phyloP scores from a whole-genome alignment of 495 filamentous ascomycete genomes.

The Penicillium atrosanguineum region DNA sequence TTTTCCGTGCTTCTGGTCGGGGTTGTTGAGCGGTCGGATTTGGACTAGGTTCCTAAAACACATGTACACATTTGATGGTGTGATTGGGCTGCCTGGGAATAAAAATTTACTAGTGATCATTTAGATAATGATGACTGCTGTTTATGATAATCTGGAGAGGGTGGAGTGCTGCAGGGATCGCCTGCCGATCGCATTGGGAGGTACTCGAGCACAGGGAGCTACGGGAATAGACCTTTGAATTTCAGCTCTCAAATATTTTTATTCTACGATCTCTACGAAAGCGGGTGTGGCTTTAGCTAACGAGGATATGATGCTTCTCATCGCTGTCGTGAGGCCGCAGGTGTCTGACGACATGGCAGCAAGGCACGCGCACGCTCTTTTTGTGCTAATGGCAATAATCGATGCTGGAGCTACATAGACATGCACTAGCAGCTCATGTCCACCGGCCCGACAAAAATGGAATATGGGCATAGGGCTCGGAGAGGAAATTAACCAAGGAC shows the following conservation, averaged over 20 bases:
- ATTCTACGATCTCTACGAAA: background rate
- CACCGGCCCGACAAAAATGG: background rate
- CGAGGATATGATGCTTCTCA: background rate
- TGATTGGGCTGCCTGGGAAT: no score
- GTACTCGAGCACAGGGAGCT: slow-evolving; percentile 1
- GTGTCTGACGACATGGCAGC: background rate
- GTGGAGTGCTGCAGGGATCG: slow-evolving; percentile 4
- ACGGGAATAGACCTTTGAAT: no score
- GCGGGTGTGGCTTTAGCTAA: background rate
- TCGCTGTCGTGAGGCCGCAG: background rate
- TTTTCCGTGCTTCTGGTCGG: background rate
- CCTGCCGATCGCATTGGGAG: slow-evolving; percentile 7
- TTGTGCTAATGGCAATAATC: background rate
- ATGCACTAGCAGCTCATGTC: background rate
- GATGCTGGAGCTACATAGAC: background rate
- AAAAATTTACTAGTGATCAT: no score
- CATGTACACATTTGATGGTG: no score
- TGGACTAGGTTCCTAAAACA: no score
- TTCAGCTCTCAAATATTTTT: background rate
- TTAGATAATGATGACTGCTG: no score
- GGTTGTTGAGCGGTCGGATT: background rate
- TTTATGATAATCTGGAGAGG: background rate
- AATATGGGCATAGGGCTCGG: background rate
- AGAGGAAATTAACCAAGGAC: no score
- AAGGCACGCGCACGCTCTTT: background rate